Base-by-base conservation (phyloP, 1,284 basidiomycete species). In the Microbotryum scabiosae region DNA sequence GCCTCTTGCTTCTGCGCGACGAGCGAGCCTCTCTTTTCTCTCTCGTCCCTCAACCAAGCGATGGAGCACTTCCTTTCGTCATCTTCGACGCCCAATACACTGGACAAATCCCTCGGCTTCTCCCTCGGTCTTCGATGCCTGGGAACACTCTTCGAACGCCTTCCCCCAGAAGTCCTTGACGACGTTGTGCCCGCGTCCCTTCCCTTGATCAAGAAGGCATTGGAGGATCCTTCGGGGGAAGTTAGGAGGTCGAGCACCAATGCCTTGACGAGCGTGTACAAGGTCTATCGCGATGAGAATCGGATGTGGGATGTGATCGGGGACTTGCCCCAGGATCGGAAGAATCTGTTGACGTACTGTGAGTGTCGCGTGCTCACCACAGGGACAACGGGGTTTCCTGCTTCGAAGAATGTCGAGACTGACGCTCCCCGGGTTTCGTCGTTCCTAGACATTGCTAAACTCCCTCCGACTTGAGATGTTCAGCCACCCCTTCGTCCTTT, bases 91-190 rank as follows among this genome's bases (percentile, higher is more conserved):
- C 61, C 78, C 21, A 79, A 78, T 50, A 75, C 73, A 6, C 56
- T 59, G 10, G 69, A 66, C 21, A 41, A 81, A 82, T 43, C 77
- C 79, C 57, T 86, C 82, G 71, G 78, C 3, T 86, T 84, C 72
- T 86, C 86, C 4, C 89, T 88, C 73, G 88, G 86, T 1, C 78
- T 90, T 61, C 84, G 88, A 65, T 85, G 85, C 2, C 74, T 90
- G 14, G 87, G 85, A 43, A 88, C 85, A 73, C 87, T 89, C 68
- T 83, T 88, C 66, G 74, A 89, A 63, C 82, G 84, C 44, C 76
- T 90, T 23, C 88, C 88, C 12, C 79, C 82, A 10, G 88, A 90
- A 71, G 84, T 90, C 49, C 81, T 89, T 36, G 88, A 90, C 73
- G 88, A 90, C 64, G 88, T 90, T 68, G 73, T 90, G 52, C 88